phyloP scores from a whole-genome alignment of 2,329 filamentous ascomycete genomes.

The Chrysosporium keratinophilum region DNA sequence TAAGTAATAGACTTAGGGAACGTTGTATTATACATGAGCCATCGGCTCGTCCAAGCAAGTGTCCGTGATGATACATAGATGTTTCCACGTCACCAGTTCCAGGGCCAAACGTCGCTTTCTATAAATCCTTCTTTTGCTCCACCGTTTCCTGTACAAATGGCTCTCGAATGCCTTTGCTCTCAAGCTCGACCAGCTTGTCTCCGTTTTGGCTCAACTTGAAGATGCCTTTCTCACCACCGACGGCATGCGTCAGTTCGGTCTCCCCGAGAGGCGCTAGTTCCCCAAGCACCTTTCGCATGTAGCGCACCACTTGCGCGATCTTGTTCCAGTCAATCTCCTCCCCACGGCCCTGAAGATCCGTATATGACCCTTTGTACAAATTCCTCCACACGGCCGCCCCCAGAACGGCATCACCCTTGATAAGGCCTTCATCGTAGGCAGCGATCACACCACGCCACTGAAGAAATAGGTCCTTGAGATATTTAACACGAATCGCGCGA shows the following conservation, averaged over 20 bases:
- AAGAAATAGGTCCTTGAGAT: slow-evolving; percentile 76
- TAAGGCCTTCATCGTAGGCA: slow-evolving; percentile 45
- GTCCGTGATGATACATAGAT: no score
- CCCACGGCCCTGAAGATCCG: slow-evolving; percentile 22
- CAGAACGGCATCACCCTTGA: slow-evolving; percentile 39
- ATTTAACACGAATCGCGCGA: slow-evolving; percentile 47
- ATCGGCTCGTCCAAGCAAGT: not conserved
- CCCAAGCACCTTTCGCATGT: slow-evolving; percentile 49
- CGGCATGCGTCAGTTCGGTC: slow-evolving; percentile 44
- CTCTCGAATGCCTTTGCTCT: slow-evolving; percentile 2
- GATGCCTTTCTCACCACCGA: slow-evolving; percentile 30
- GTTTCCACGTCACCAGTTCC: no score
- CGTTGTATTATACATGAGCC: not conserved
- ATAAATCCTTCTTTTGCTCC: not conserved
- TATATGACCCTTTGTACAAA: slow-evolving; percentile 63
- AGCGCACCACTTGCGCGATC: slow-evolving; percentile 53
- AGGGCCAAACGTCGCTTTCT: not conserved
- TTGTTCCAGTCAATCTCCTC: slow-evolving; percentile 50
- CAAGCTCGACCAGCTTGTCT: not conserved
- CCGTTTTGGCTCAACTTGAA: slow-evolving; percentile 24
- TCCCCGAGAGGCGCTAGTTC: slow-evolving; percentile 46
- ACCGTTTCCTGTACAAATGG: not conserved
- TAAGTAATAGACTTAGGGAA: not conserved
- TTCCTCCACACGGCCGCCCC: slow-evolving; percentile 80
- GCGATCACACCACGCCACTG: slow-evolving; percentile 84